Evolutionary conservation across 805 yeast genomes (phyloP).

Genomic region (Cyberlindnera misumaiensis): DNA sequence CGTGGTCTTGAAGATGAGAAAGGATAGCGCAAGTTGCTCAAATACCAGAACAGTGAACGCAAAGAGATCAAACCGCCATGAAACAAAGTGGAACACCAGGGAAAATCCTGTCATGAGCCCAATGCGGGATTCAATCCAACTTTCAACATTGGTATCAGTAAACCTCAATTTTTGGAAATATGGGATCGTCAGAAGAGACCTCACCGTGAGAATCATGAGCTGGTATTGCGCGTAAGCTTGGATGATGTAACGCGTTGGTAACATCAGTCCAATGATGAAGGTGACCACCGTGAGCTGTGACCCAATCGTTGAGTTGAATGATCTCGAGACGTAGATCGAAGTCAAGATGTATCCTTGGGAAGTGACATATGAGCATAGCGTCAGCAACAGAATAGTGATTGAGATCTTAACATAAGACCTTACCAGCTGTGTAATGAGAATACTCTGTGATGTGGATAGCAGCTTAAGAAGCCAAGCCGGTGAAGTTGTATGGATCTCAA

Average conservation of each 20-base stretch:
- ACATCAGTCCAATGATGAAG: slow-evolving; percentile 6
- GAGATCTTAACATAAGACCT: neutral
- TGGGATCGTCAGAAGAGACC: slow-evolving; percentile 6
- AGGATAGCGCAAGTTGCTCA: slow-evolving; percentile 14
- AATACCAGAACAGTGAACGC: slow-evolving; percentile 9
- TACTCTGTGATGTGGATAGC: slow-evolving; percentile 1
- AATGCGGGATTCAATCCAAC: slow-evolving; percentile 18
- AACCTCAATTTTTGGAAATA: slow-evolving; percentile 15
- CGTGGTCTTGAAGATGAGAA: slow-evolving; percentile 6
- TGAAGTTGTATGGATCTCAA: neutral
- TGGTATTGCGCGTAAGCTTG: slow-evolving; percentile 4
- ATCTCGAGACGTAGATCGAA: slow-evolving; percentile 5
- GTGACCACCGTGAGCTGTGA: slow-evolving; percentile 4
- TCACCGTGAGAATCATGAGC: slow-evolving; percentile 7
- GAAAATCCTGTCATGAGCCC: slow-evolving; percentile 17
- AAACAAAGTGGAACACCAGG: slow-evolving; percentile 5
- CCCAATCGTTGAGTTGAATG: slow-evolving; percentile 9
- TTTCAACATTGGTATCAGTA: slow-evolving; percentile 6
- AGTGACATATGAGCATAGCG: neutral
- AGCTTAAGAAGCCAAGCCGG: slow-evolving; percentile 4
- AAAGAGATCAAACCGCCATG: slow-evolving; percentile 5
- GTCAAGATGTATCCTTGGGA: neutral
- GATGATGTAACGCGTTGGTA: slow-evolving; percentile 6
- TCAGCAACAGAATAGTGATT: neutral
- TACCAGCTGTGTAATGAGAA: slow-evolving; percentile 1